Evolutionary conservation across 768 basidiomycete species (phyloP), one percentile per base, ranked within the genome.

Genomic region (Strobilomyces dryophilus): DNA sequence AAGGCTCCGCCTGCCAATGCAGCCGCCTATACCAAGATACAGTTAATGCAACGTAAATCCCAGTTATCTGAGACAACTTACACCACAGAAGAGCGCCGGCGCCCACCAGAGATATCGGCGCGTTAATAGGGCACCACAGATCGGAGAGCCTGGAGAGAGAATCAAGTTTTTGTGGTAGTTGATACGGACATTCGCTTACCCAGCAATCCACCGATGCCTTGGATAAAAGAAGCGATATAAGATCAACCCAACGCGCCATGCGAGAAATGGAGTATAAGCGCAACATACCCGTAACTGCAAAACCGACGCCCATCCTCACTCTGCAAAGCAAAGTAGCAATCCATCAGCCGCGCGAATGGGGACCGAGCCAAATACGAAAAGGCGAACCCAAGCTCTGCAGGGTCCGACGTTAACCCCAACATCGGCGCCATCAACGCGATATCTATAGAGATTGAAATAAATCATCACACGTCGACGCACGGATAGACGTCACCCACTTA

Each of bases 81-180:
- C 69, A 42, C 77, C 81, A 26, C 77, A 70, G 59, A 83, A 84
- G 10, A 82, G 36, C 2, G 76, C 76, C 4, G 83, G 79, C 14
- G 75, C 71, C 78, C 79, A 82, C 83, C 83, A 85, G 4, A 75
- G 64, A 58, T 77, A 82, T 3, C 69, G 64, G 10, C 63, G 45
- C 0, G 80, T 75, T 5, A 85, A 68, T 18, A 85, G 69, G 3
- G 80, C 78, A 2, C 84, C 83, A 34, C 75, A 76, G 32, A 84
- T 78, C 1, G 84, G 83, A 0, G 79, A 74, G 4, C 81, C 82
- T 77, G 49, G 8, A 35, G 36, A 44, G n/a, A 32, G 9, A 61
- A 66, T n/a, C 66, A 43, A 59, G 9, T n/a, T 26, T 8, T 20
- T 15, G n/a, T 9, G 26, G 10, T 5, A 27, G 0, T 8, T 10